Evolutionary conservation across 441 rosid species (phyloP).

Genomic region (Jatropha podagrica): DNA sequence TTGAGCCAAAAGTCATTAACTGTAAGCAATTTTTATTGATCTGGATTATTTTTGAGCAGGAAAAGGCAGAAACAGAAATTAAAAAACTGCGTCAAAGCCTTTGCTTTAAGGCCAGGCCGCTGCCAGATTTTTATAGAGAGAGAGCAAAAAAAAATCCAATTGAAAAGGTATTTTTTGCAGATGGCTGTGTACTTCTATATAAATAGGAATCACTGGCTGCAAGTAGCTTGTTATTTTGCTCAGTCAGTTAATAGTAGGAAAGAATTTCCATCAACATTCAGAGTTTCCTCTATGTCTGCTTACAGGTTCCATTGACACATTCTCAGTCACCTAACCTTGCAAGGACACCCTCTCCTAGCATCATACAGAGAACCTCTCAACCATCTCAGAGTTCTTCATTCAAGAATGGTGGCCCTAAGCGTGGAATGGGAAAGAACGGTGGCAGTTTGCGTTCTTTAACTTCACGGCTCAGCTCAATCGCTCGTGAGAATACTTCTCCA

Average conservation of each 20-base stretch:
- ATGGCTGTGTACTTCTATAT: background rate
- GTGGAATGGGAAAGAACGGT: conserved; percentile 29
- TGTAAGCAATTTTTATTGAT: background rate
- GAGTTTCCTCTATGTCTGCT: background rate
- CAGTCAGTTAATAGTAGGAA: background rate
- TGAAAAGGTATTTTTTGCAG: conserved; percentile 42
- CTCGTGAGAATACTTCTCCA: conserved; percentile 47
- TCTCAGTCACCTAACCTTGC: conserved; percentile 26
- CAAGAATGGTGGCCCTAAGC: conserved; percentile 31
- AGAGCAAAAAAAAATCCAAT: conserved; percentile 39
- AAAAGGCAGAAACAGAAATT: conserved; percentile 59
- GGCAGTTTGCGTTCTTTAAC: conserved; percentile 29
- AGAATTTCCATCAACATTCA: background rate
- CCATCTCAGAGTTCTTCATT: conserved; percentile 29
- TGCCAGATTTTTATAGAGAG: conserved; percentile 75
- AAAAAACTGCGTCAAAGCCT: conserved; percentile 59
- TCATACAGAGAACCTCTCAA: conserved; percentile 21
- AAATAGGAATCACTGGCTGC: no score
- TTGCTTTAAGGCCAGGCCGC: conserved; percentile 89
- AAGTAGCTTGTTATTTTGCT: background rate
- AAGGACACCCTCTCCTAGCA: conserved; percentile 26
- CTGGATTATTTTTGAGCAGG: conserved; percentile 33
- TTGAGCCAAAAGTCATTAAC: no score
- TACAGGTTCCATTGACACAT: conserved; percentile 30
- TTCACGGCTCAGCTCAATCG: conserved; percentile 22